Conservation (phyloP, 2,329 filamentous ascomycete genomes). For the Colletotrichum endophyticum region DNA sequence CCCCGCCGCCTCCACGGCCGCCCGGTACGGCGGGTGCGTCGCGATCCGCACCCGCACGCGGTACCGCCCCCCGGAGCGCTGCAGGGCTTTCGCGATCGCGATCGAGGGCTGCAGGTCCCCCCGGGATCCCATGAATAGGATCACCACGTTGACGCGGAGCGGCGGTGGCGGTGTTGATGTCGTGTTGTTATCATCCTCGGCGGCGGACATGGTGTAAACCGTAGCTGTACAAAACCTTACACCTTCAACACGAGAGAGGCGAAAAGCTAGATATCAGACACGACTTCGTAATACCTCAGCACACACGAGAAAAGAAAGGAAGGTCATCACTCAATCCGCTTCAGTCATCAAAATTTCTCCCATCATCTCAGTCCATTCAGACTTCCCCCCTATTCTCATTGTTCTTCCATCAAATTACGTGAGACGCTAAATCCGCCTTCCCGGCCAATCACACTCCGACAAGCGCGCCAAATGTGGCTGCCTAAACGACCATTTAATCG, state of each 20-base stretch:
- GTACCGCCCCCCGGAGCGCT: slow-evolving; percentile 25
- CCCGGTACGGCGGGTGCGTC: slow-evolving; percentile 44
- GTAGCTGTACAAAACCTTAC: neutral
- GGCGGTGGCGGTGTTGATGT: neutral
- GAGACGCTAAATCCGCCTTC: neutral
- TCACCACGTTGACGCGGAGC: slow-evolving; percentile 44
- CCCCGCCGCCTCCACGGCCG: slow-evolving; percentile 38
- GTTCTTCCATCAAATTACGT: neutral
- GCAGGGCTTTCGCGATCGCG: slow-evolving; percentile 46
- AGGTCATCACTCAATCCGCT: neutral
- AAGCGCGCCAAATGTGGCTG: neutral
- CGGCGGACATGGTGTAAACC: neutral
- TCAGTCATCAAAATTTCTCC: neutral
- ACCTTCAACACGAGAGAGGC: neutral
- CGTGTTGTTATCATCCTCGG: neutral
- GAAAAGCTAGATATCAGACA: neutral
- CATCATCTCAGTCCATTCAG: neutral
- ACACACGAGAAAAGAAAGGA: neutral
- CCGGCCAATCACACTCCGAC: neutral
- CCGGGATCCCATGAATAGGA: slow-evolving; percentile 48
- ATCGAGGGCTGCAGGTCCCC: slow-evolving; percentile 56
- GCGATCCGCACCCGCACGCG: slow-evolving; percentile 49
- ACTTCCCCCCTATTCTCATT: neutral
- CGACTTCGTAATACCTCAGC: neutral
- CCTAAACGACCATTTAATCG: neutral